Evolutionary conservation across 345 rosid genomes (phyloP).

Genomic region (Rhizophora apiculata): DNA sequence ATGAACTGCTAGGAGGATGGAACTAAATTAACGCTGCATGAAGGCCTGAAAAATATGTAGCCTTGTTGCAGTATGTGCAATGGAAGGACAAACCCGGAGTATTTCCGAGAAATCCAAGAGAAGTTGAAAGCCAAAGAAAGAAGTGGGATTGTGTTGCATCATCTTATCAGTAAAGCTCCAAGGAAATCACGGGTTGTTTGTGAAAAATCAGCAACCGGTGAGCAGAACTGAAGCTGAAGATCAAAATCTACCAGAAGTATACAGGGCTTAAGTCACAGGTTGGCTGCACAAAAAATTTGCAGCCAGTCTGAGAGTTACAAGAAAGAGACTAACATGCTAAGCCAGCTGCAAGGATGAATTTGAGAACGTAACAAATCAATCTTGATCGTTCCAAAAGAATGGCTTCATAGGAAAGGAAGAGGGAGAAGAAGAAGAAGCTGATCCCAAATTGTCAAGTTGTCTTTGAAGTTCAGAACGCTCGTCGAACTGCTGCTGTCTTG

Average conservation of each 20-base stretch:
- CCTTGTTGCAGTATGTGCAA: constrained; percentile 27
- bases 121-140: neutral
- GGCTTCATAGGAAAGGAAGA: constrained; percentile 47
- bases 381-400: constrained; percentile 63
- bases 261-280: neutral
- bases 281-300: constrained; percentile 29
- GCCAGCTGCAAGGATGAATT: constrained; percentile 6
- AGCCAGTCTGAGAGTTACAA: constrained; percentile 13
- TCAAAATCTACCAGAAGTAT: constrained; percentile 1
- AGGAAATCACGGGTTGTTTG: constrained; percentile 32
- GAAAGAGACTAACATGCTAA: neutral
- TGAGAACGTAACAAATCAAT: constrained; percentile 16
- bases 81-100: neutral
- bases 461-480: constrained; percentile 30
- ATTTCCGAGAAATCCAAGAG: neutral
- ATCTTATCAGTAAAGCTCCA: neutral
- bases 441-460: constrained; percentile 25
- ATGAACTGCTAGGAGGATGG: neutral
- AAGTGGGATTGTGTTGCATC: neutral
- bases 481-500: constrained; percentile 33
- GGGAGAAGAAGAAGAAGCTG: constrained; percentile 31
- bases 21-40: neutral
- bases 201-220: constrained; percentile 44
- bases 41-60: constrained; percentile 51
- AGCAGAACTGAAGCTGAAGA: neutral